These are phyloP conservation scores for Aurifilum marmelostoma DNA, from an alignment of 2,329 filamentous ascomycete genomes.

Conservation along the genomic window DNA sequence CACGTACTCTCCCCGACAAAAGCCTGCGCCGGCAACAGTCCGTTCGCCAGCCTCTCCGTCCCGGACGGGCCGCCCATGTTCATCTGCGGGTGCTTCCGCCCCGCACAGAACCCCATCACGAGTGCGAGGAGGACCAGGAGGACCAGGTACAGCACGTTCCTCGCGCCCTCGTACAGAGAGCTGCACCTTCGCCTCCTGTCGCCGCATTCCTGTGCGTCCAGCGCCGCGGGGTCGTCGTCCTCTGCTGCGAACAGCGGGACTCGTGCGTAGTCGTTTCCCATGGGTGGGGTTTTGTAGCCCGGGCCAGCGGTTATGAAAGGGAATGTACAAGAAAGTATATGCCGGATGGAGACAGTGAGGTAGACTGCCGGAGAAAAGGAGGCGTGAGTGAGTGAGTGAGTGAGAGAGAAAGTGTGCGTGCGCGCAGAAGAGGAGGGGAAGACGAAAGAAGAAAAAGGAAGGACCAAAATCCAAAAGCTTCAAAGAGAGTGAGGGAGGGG, in stretches of 20 bases:
- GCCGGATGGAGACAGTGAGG: not conserved
- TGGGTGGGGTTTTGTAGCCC: not conserved
- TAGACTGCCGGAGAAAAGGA: not conserved
- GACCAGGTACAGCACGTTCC: not conserved
- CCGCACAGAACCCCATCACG: slow-evolving; percentile 20
- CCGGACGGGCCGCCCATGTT: slow-evolving; percentile 6
- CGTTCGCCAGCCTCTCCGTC: not conserved
- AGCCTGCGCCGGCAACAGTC: slow-evolving; percentile 13
- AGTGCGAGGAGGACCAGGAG: slow-evolving; percentile 11
- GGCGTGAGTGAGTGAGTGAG: not conserved
- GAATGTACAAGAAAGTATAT: not conserved
- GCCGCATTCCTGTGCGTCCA: slow-evolving; percentile 8
- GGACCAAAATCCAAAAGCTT: not conserved
- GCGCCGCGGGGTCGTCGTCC: not conserved
- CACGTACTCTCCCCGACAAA: slow-evolving; percentile 27
- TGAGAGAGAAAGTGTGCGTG: not conserved
- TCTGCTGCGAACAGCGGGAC: slow-evolving; percentile 1
- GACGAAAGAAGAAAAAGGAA: not conserved
- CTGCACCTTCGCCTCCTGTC: not conserved
- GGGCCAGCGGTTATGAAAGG: not conserved
- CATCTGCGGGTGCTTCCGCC: slow-evolving; percentile 17
- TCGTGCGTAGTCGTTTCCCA: not conserved
- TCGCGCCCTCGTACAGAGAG: slow-evolving; percentile 12
- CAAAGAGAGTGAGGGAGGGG: not conserved
- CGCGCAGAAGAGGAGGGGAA: not conserved